Conservation (phyloP, 768 basidiomycete genomes). For the Pulveroboletus sp. region DNA sequence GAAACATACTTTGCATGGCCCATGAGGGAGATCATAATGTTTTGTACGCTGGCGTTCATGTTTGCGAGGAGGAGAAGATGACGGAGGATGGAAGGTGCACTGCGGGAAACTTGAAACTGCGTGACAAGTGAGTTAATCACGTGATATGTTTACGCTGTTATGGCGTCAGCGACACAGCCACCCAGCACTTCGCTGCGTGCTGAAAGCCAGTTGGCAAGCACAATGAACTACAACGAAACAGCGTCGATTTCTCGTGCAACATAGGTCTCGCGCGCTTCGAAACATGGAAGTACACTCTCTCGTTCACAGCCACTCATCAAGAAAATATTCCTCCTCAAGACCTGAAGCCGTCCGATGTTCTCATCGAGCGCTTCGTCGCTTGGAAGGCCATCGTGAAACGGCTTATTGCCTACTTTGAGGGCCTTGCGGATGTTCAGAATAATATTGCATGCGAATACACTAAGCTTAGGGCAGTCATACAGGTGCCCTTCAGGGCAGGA, state of each 20-base stretch:
- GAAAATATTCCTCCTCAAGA: slow-evolving; percentile 91
- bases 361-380: slow-evolving; percentile 90
- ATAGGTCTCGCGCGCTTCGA: slow-evolving; percentile 64
- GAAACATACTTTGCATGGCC: slow-evolving; percentile 80
- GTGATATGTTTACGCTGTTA: slow-evolving; percentile 16
- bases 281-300: slow-evolving; percentile 69
- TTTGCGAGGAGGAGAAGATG: slow-evolving; percentile 24
- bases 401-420: slow-evolving; percentile 83
- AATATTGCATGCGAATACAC: slow-evolving; percentile 91
- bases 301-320: slow-evolving; percentile 87
- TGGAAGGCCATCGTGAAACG: slow-evolving; percentile 98
- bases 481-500: slow-evolving; percentile 92
- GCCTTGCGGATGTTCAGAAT: slow-evolving; percentile 79
- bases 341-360: slow-evolving; percentile 89
- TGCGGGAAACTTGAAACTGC: not conserved
- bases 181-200: too few species aligned
- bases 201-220: not conserved
- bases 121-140: slow-evolving; percentile 1
- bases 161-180: slow-evolving; percentile 20
- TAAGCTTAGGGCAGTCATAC: slow-evolving; percentile 92
- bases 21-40: slow-evolving; percentile 88
- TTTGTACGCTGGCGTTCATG: slow-evolving; percentile 78
- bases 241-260: slow-evolving; percentile 66
- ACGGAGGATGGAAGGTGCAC: slow-evolving; percentile 9
- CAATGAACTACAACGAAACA: slow-evolving; percentile 41